Conservation (phyloP, 2,329 filamentous ascomycete genomes). For the Phialemoniopsis sp. region DNA sequence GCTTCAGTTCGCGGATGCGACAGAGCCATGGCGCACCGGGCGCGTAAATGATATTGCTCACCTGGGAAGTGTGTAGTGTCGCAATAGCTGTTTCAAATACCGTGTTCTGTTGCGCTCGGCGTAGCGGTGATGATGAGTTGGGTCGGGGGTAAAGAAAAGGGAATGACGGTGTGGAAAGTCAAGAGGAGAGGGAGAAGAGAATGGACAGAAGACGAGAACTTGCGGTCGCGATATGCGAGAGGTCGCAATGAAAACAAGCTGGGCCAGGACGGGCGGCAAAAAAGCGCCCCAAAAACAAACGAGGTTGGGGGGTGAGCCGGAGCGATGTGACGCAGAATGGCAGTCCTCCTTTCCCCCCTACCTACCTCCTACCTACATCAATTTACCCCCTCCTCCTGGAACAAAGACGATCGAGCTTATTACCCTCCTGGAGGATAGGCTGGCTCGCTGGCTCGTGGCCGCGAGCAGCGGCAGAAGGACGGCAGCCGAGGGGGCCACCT, state of each 20-base stretch:
- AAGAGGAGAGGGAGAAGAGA: neutral
- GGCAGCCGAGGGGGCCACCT: too few species aligned
- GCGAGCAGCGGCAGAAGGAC: too few species aligned
- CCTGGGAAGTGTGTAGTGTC: neutral
- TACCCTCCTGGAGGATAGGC: too few species aligned
- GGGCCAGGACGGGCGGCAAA: conserved; percentile 1
- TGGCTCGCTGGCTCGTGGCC: too few species aligned
- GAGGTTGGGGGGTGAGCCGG: neutral
- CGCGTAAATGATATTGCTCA: conserved; percentile 1
- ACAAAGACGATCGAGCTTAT: too few species aligned
- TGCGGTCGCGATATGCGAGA: conserved; percentile 1
- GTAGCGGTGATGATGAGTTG: neutral
- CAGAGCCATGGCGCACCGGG: neutral
- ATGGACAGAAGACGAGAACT: neutral
- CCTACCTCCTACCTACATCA: neutral
- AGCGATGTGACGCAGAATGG: neutral
- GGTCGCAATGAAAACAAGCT: conserved; percentile 3
- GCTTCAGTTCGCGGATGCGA: neutral
- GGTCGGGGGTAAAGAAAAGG: neutral
- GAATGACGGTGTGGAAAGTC: neutral
- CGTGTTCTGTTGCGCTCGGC: too few species aligned
- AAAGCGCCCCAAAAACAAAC: neutral
- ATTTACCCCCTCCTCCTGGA: too few species aligned
- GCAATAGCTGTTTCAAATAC: neutral
- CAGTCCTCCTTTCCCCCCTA: neutral